Evolutionary conservation across 768 basidiomycete genomes (phyloP), one percentile per base, ranked within the genome.

Genomic region (Suillus cothurnatus): DNA sequence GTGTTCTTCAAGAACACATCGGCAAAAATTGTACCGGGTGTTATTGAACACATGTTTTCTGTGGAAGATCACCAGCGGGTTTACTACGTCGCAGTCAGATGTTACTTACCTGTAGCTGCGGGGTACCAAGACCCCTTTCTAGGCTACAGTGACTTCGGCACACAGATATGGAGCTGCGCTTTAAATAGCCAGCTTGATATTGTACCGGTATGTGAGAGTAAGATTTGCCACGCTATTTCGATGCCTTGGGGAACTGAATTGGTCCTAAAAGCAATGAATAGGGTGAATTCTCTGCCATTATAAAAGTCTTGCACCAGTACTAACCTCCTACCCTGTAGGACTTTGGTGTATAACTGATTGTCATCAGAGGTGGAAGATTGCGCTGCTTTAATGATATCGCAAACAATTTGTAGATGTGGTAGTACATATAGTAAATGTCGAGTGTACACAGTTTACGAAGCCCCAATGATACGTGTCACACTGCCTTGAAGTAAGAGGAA

Each of bases 51-150:
- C 43, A 67, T 67, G 12, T 36, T 67, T 3, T 49, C 58, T 31
- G 32, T 64, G 2, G 11, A 58, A 6, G 19, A 58, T 8, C 41
- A 43, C 3, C n/a, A 60, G 0, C 12, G 41, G 5, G 34, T 21
- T 38, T 67, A 64, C 23, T 67, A 15, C 26, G 28, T 53, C 15
- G 23, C 38, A 2, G 26, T 59, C 38, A 41, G 32, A 38, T 31
- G 57, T 41, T 17, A 64, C 66, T 60, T 63, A 63, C 57, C 62
- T 2, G 49, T 67, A 1, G 17, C 62, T 17, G 31, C n/a, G 6
- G 38, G 36, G 4, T 38, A 63, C 56, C 1, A 41, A 8, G 66
- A 67, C 31, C 66, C 66, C 50, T 67, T 67, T 32, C 47, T 38
- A 49, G 38, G 19, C 4, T 66, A 66, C 34, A 26, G 34, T 19